Evolutionary conservation across 2,329 filamentous ascomycete species (phyloP).

Genomic region (Emericellopsis atlantica): DNA sequence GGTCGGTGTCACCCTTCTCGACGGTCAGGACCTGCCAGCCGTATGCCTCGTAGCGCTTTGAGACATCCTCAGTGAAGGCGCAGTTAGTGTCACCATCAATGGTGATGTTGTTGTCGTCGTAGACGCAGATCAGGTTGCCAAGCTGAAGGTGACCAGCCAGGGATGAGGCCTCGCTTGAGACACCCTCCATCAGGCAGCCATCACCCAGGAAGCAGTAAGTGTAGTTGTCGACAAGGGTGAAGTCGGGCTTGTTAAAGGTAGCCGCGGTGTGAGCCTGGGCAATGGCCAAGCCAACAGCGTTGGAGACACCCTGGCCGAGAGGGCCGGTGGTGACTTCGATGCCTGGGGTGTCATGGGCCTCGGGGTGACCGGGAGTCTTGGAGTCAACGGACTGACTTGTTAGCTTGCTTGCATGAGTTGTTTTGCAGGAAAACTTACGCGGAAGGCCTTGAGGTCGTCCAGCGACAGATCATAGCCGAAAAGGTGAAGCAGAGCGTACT

Average conservation of each 20-base stretch:
- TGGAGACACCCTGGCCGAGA: constrained; percentile 92
- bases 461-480: constrained; percentile 81
- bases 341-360: constrained; percentile 91
- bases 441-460: constrained; percentile 92
- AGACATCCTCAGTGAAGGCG: constrained; percentile 93
- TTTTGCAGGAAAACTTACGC: constrained; percentile 72
- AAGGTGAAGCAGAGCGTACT: constrained; percentile 95
- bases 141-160: constrained; percentile 93
- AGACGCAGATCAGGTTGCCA: constrained; percentile 92
- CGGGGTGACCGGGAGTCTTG: constrained; percentile 92
- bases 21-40: constrained; percentile 89
- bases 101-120: constrained; percentile 97
- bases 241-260: constrained; percentile 93
- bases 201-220: constrained; percentile 96
- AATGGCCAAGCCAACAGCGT: constrained; percentile 95
- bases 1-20: constrained; percentile 77
- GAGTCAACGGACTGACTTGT: constrained; percentile 34
- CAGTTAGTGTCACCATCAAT: constrained; percentile 90
- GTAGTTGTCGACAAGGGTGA: constrained; percentile 87
- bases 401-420: not conserved
- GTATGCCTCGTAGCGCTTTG: constrained; percentile 90
- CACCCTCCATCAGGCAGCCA: constrained; percentile 97
- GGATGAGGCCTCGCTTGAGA: constrained; percentile 85
- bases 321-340: constrained; percentile 97
- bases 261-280: constrained; percentile 86